A percentile compares a stretch with the other conserved stretches of the same genome.
These are phyloP conservation scores for Chytriomyces hyalinus DNA, from an alignment of 192 early-diverging fungal genomes.

Conservation along the genomic window DNA sequence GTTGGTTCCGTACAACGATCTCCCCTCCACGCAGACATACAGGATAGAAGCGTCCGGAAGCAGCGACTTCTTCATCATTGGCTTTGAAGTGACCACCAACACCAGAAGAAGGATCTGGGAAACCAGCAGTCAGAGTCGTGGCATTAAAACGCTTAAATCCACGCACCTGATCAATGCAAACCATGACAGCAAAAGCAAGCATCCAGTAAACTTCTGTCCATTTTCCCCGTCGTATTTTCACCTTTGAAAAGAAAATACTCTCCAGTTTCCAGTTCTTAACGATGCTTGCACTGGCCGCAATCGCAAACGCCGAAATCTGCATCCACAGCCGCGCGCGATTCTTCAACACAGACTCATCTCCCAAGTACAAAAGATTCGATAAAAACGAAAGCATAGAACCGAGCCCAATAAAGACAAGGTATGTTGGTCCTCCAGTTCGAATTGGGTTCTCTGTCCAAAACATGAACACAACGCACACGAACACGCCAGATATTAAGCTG, in stretches of 20 bases:
- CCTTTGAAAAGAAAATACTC: background rate
- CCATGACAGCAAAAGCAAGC: background rate
- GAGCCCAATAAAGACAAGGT: background rate
- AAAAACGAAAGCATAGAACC: background rate
- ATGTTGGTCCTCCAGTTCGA: background rate
- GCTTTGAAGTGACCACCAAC: background rate
- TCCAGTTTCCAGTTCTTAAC: slow-evolving; percentile 2
- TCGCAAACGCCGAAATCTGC: background rate
- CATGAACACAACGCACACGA: background rate
- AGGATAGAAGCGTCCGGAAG: no score
- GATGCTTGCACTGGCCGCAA: background rate
- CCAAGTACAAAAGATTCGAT: slow-evolving; percentile 1
- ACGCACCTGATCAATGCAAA: background rate
- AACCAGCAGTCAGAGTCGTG: background rate
- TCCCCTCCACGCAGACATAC: slow-evolving; percentile 22
- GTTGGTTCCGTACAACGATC: slow-evolving; percentile 39
- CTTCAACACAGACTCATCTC: no score
- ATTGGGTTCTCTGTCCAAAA: background rate
- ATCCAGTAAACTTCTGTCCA: background rate
- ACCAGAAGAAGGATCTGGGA: background rate
- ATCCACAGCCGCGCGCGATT: background rate
- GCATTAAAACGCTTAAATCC: background rate
- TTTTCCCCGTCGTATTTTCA: background rate
- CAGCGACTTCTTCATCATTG: no score
- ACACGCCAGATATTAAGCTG: background rate